phyloP scores from a whole-genome alignment of 345 rosid genomes.

The Firmiana major region DNA sequence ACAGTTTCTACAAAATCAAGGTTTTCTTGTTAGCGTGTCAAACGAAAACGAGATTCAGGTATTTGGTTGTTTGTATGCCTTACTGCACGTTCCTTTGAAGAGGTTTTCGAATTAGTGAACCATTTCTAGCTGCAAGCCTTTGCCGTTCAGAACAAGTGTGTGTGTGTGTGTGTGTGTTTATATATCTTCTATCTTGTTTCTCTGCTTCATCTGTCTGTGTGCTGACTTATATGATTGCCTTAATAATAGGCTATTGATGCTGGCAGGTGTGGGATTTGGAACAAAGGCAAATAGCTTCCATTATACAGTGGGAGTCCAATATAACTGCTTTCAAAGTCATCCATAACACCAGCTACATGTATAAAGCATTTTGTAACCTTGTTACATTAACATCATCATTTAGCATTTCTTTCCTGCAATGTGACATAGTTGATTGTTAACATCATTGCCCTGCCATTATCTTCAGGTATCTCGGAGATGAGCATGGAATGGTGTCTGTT shows the following conservation, averaged over 20 bases:
- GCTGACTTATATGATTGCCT: conserved; percentile 11
- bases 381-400: conserved; percentile 8
- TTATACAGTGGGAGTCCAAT: conserved; percentile 68
- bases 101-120: conserved; percentile 13
- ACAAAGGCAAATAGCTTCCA: conserved; percentile 45
- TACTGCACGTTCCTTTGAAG: conserved; percentile 11
- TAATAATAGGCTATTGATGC: conserved; percentile 21
- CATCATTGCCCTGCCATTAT: neutral
- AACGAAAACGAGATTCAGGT: conserved; percentile 81
- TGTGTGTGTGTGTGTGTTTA: too few relatives aligned
- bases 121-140: conserved; percentile 8
- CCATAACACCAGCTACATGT: conserved; percentile 73
- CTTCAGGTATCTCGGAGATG: conserved; percentile 79
- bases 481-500: conserved; percentile 65
- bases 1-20: conserved; percentile 81
- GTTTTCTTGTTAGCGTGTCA: conserved; percentile 62
- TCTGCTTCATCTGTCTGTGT: neutral
- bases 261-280: conserved; percentile 87
- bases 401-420: conserved; percentile 6
- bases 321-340: conserved; percentile 79
- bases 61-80: conserved; percentile 19
- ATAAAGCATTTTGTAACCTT: conserved; percentile 15
- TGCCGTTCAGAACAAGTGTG: neutral
- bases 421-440: conserved; percentile 3
- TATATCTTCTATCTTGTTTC: conserved; percentile 7